These are phyloP conservation scores for Carex scoparia DNA, from an alignment of 176 grass and related monocot genomes.

Conservation along the genomic window DNA sequence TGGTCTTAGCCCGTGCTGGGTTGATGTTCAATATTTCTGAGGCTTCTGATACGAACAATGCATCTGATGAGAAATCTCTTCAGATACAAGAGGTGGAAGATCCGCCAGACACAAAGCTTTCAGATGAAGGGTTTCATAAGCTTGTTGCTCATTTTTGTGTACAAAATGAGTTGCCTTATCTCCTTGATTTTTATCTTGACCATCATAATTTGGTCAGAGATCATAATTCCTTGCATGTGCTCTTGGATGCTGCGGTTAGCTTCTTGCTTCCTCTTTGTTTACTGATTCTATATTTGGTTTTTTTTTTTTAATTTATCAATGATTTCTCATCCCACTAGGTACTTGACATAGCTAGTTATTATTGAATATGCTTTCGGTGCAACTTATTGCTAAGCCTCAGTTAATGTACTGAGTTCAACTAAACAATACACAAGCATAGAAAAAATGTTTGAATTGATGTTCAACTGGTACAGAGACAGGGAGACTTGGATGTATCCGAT, in stretches of 20 bases:
- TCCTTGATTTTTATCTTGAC: slow-evolving; percentile 86
- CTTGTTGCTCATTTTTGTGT: slow-evolving; percentile 69
- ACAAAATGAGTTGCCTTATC: slow-evolving; percentile 61
- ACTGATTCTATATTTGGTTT: slow-evolving; percentile 2
- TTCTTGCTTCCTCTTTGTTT: slow-evolving; percentile 30
- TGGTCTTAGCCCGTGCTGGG: slow-evolving; percentile 64
- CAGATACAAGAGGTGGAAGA: slow-evolving; percentile 29
- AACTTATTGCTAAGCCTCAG: neutral
- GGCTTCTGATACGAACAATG: slow-evolving; percentile 15
- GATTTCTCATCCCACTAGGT: slow-evolving; percentile 10
- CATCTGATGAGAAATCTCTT: slow-evolving; percentile 17
- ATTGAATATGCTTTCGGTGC: neutral
- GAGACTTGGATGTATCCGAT: neutral
- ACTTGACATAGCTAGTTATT: neutral
- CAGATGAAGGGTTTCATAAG: slow-evolving; percentile 57
- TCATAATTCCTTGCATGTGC: slow-evolving; percentile 40
- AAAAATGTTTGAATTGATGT: neutral
- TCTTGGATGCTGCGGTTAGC: slow-evolving; percentile 69
- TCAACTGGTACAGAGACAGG: neutral
- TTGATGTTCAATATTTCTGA: slow-evolving; percentile 47
- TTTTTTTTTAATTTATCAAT: neutral
- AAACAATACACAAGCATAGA: neutral
- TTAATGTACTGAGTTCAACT: neutral
- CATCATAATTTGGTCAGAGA: slow-evolving; percentile 59
- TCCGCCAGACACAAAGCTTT: slow-evolving; percentile 40